These are phyloP conservation scores for Oryza meridionalis DNA, from an alignment of 176 grass and related monocot genomes.

Conservation along the genomic window DNA sequence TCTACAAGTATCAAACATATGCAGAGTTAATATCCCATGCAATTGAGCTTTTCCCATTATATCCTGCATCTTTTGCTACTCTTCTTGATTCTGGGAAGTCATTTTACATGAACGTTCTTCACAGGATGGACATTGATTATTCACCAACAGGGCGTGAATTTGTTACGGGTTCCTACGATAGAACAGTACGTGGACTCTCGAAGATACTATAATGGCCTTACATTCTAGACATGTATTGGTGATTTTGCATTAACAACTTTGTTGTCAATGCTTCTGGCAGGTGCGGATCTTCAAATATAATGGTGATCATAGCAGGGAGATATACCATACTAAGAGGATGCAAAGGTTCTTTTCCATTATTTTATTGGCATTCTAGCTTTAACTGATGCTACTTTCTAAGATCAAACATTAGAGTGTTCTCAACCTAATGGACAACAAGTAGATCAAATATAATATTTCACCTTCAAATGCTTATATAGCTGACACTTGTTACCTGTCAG, in stretches of 20 bases:
- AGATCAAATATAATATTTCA: background rate
- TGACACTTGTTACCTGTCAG: background rate
- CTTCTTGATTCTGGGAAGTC: background rate
- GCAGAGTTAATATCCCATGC: conserved; percentile 7
- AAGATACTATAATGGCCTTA: conserved; percentile 28
- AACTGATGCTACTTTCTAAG: background rate
- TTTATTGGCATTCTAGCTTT: background rate
- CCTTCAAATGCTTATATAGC: conserved; percentile 15
- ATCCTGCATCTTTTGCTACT: background rate
- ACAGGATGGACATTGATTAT: conserved; percentile 99
- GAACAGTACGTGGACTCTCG: conserved; percentile 61
- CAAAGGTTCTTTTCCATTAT: conserved; percentile 66
- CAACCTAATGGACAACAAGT: background rate
- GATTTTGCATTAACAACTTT: conserved; percentile 9
- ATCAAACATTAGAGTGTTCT: background rate
- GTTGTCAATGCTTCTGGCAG: conserved; percentile 53
- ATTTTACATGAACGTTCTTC: conserved; percentile 43
- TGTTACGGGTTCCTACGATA: conserved; percentile 97
- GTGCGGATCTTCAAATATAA: conserved; percentile 81
- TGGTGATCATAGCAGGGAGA: conserved; percentile 93
- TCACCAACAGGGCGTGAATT: conserved; percentile 95
- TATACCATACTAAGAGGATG: conserved; percentile 99
- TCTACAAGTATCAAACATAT: too few relatives aligned
- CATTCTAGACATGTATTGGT: conserved; percentile 28
- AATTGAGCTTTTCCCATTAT: conserved; percentile 27